Percentiles rank a stretch among this genome's conserved stretches.
Conservation (phyloP, 352 stramenopile genomes). For the Globisporangium mamillatum region DNA sequence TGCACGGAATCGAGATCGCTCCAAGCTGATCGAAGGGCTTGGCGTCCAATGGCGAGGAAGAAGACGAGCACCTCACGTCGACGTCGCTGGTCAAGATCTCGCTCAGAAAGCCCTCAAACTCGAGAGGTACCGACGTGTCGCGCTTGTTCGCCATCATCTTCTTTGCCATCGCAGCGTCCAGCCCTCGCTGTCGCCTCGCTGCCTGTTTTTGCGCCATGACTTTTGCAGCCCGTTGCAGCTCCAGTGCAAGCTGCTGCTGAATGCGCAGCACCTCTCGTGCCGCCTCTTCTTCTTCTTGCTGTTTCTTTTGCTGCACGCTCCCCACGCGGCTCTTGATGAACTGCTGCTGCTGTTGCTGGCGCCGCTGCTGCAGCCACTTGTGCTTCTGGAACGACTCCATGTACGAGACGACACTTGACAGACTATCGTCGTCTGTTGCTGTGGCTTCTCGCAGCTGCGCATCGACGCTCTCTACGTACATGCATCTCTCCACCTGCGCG, state of each 20-base stretch:
- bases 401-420: constrained; percentile 9
- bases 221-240: constrained; percentile 16
- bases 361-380: constrained; percentile 36
- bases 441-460: constrained; percentile 14
- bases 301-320: background rate
- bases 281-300: background rate
- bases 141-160: constrained; percentile 6
- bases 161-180: constrained; percentile 10
- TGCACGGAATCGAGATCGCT: constrained; percentile 44
- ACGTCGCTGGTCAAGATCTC: constrained; percentile 33
- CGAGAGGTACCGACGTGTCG: constrained; percentile 13
- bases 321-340: background rate
- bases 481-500: constrained; percentile 40
- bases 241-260: constrained; percentile 16
- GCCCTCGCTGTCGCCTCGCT: background rate
- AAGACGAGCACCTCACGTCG: constrained; percentile 19
- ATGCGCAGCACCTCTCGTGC: background rate
- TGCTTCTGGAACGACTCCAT: constrained; percentile 46
- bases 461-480: constrained; percentile 36
- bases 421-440: background rate
- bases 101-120: constrained; percentile 31
- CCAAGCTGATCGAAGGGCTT: constrained; percentile 35
- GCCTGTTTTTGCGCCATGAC: background rate
- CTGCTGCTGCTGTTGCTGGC: constrained; percentile 15
- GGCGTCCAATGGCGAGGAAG: constrained; percentile 7